Evolutionary conservation across 1,139 yeast species (phyloP).

Genomic region (Blastobotrys niveus): DNA sequence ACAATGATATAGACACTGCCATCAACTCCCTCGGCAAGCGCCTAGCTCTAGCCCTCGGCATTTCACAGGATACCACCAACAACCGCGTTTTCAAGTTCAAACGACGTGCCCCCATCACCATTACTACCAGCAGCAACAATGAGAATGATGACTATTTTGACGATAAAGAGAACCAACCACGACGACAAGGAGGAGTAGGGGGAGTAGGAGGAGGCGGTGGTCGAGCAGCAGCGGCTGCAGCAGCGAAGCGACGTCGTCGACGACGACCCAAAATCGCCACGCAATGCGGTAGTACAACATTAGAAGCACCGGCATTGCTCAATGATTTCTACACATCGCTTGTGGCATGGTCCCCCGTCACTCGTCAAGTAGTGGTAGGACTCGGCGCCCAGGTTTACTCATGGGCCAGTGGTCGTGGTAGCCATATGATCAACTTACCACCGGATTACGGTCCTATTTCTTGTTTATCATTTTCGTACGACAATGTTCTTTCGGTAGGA

Average conservation of each 20-base stretch:
- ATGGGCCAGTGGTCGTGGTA: conserved; percentile 57
- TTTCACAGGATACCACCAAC: too few species aligned
- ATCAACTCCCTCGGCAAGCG: background rate
- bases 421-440: conserved; percentile 27
- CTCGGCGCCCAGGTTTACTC: conserved; percentile 53
- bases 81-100: too few species aligned
- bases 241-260: too few species aligned
- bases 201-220: too few species aligned
- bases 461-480: conserved; percentile 51
- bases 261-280: background rate
- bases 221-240: too few species aligned
- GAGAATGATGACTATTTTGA: too few species aligned
- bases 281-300: too few species aligned
- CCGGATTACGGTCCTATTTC: conserved; percentile 35
- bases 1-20: background rate
- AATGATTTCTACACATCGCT: conserved; percentile 79
- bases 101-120: too few species aligned
- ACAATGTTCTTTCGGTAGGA: conserved; percentile 52
- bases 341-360: conserved; percentile 61
- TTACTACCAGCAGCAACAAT: background rate
- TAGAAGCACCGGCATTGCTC: conserved; percentile 71
- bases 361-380: conserved; percentile 62
- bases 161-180: background rate
- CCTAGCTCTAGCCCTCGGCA: too few species aligned
- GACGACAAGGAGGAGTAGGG: background rate